A percentile compares a stretch with the other conserved stretches of the same genome.
These are phyloP conservation scores for Periconia sp. DNA, from an alignment of 2,329 filamentous ascomycete genomes.

Conservation along the genomic window DNA sequence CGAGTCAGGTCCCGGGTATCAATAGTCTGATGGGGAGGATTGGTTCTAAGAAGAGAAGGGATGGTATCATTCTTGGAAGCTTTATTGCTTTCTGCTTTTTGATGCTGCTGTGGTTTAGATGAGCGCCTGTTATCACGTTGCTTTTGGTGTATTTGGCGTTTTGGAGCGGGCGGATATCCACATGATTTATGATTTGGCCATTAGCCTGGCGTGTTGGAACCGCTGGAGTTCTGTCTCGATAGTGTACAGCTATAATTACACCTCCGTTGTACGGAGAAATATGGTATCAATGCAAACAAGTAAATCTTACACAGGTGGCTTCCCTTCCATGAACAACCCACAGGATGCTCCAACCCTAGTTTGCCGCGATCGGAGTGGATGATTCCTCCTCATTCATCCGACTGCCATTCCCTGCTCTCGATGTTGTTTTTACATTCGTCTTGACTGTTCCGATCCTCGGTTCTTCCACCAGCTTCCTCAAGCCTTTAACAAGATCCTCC, in stretches of 20 bases:
- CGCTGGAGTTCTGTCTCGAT: conserved; percentile 16
- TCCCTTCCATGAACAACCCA: too few species aligned
- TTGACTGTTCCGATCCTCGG: conserved; percentile 2
- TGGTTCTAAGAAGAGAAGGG: conserved; percentile 90
- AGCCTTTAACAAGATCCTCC: conserved; percentile 68
- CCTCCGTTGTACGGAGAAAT: conserved; percentile 7
- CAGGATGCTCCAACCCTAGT: too few species aligned
- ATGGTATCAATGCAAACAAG: conserved; percentile 13
- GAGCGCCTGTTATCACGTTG: conserved; percentile 14
- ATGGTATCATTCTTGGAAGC: conserved; percentile 88
- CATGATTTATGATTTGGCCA: conserved; percentile 20
- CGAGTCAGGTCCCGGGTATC: conserved; percentile 89
- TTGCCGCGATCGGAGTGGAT: too few species aligned
- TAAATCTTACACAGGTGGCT: too few species aligned
- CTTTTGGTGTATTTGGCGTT: conserved; percentile 21
- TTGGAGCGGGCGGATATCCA: conserved; percentile 23
- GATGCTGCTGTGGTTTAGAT: conserved; percentile 70
- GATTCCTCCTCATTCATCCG: too few species aligned
- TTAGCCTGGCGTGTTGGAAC: conserved; percentile 13
- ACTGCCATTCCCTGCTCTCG: neutral
- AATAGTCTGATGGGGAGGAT: conserved; percentile 92
- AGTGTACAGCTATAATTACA: conserved; percentile 41
- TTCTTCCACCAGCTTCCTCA: conserved; percentile 63
- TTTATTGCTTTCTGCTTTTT: conserved; percentile 95
- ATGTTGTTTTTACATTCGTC: conserved; percentile 23